Evolutionary conservation across 192 early-diverging fungal genomes (phyloP), one percentile per base, ranked within the genome.

Genomic region (Kappamyces sp.): DNA sequence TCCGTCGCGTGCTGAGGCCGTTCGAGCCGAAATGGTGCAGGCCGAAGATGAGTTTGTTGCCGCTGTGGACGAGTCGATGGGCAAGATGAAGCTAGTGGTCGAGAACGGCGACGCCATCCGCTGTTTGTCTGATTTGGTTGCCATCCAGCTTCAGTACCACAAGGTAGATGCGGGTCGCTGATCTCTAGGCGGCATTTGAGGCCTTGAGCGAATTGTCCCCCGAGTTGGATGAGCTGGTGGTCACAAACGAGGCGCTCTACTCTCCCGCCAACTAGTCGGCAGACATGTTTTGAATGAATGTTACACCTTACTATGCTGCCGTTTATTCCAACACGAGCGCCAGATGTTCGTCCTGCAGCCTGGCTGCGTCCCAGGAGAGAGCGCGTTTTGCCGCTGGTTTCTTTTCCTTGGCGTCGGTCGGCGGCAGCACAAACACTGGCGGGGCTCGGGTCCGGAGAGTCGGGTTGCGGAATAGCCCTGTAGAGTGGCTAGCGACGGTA

Each of bases 1-100:
- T 33, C 83, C 91, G 6, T 84, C 87, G 37, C 69, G 71, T 34
- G 84, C 81, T 5, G 93, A 95, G 40, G 84, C 74, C 37, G 80
- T 80, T 31, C 80, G 91, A 32, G 64, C 80, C 3, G 92, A 96
- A 54, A 89, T 95, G n/a, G 89, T 93, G 66, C 74, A 85, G 40
- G 86, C 91, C 12, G 93, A 99, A 71, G 96, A 97, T 77, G 84
- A 87, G 52, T 97, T 97, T 83, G 92, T 97, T 4, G 88, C 87
- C 9, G 87, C 90, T 3, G 87, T 99, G 34, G 94, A 97, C 66
- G 92, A 97, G 65, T 90, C 92, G 13, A 99, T 92, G 70, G 86
- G 76, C 5, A 80, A 93, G 59, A 99, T 99, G 96, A 89, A 89
- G 66, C 72, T 85, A 31, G 90, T 93, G 5, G 82, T 97, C 33